Evolutionary conservation across 805 yeast genomes (phyloP), one percentile per base, ranked within the genome.

Genomic region (Cyberlindnera maclurae): DNA sequence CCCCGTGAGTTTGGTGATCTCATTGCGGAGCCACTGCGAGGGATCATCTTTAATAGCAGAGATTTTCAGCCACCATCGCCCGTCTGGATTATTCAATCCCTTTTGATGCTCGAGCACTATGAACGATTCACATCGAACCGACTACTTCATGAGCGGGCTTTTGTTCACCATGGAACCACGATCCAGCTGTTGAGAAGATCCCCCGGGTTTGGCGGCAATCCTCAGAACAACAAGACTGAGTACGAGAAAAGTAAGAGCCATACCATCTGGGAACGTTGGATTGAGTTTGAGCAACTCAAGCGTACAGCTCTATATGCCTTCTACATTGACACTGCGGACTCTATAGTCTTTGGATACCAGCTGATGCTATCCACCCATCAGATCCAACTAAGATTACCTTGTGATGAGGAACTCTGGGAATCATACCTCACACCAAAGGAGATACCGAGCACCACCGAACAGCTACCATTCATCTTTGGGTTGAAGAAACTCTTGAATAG

Each of bases 131-230:
- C 82, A 48, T 67, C 86, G 0, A 71, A 75, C 33, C 64, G 96
- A 49, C 62, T 64, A 30, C 59, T 83, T 50, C 96, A 86, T 55
- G 96, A 86, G 60, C 61, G 96, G 34, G 83, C 86, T 0, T 90
- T 82, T 58, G 63, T 87, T 15, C 95, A 87, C 55, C 96, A 86
- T 57, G 95, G 93, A 4, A 82, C 95, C 0, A 78, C 89, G 0
- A 78, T 85, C 30, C 95, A 86, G 58, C 61, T 86, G 31, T 61
- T 86, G 36, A 64, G 94, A 47, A 67, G 95, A 49, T 76, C 86
- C 0, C 86, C 94, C 1, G 73, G 82, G 1, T 59, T 86, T 26
- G 88, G 88, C 12, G 88, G 88, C 0, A 75, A 81, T 40, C 84
- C 87, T 0, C 38, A 62, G 41, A 40, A 60, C 22, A 45, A 57